These are phyloP conservation scores for Scolecobasidium constrictum DNA, from an alignment of 2,329 filamentous ascomycete species.

Conservation along the genomic window DNA sequence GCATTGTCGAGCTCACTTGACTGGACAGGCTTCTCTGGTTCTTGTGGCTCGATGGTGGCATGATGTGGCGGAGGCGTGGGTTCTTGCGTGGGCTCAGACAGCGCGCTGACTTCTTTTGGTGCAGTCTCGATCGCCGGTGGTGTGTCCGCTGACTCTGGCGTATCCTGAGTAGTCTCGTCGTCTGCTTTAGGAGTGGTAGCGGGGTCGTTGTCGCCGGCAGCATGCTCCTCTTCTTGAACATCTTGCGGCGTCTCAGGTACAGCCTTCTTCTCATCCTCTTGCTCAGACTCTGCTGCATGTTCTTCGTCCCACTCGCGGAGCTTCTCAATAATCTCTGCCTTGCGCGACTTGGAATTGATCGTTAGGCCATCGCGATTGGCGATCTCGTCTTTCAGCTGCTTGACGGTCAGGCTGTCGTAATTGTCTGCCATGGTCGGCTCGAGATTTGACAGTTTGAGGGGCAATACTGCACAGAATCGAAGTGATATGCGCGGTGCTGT, in stretches of 20 bases:
- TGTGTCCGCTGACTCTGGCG: too few relatives aligned
- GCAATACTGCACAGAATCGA: too few relatives aligned
- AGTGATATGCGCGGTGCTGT: too few relatives aligned
- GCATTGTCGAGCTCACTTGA: not conserved
- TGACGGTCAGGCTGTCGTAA: conserved; percentile 36
- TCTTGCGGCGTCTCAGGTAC: too few relatives aligned
- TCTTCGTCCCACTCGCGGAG: conserved; percentile 24
- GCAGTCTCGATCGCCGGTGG: too few relatives aligned
- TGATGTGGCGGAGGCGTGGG: conserved; percentile 1
- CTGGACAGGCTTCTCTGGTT: not conserved
- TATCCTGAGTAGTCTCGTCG: too few relatives aligned
- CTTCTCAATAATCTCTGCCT: conserved; percentile 37
- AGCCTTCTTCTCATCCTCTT: too few relatives aligned
- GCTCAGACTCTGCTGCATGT: not conserved
- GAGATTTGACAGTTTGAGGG: too few relatives aligned
- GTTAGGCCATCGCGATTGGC: conserved; percentile 37
- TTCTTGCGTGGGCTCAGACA: not conserved
- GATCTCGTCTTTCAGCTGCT: conserved; percentile 32
- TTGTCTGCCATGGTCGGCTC: too few relatives aligned
- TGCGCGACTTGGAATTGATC: conserved; percentile 26
- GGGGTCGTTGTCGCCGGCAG: conserved; percentile 1
- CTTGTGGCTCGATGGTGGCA: conserved; percentile 2
- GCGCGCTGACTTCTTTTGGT: too few relatives aligned
- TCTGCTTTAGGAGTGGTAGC: too few relatives aligned
- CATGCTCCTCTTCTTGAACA: not conserved